Base-by-base conservation (phyloP, 306 rosid species). In the Begonia masoniana region DNA sequence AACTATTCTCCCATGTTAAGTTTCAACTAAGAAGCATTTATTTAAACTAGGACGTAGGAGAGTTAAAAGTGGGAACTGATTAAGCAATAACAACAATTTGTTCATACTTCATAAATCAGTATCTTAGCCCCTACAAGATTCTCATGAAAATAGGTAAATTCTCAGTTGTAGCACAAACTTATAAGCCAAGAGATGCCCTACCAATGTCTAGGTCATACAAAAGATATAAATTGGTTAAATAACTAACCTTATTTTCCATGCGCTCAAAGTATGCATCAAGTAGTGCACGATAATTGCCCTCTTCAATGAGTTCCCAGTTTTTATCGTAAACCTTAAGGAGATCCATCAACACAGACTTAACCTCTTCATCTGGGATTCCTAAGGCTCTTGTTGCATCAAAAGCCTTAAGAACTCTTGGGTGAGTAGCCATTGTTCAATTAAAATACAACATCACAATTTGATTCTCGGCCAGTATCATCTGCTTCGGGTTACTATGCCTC, bases 181-280 rank as follows among this genome's bases (percentile, higher is more conserved):
- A 41, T 14, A 3, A 54, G 41, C 13, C 11, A 51, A 15, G 53
- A 15, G 16, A 5, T 31, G 39, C 39, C 9, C 7, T 31, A 31
- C 2, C 4, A 31, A 31, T 0, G 39, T 31, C 39, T 31, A 50
- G 12, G 9, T 56, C 8, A 4, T 15, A 6, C 11, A 12, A 39
- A 50, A 50, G 19, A 12, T 26, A 36, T n/a, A 31, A 15, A 5
- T 31, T 31, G 9, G 7, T 31, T 31, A 41, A 47, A 58, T 19
- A 26, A 66, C 17, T 17, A 42, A 87, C 96, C 94, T 78, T 71
- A 17, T 67, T 61, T 41, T 82, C 81, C 67, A 69, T 68, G 1
- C 16, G 54, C 63, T 89, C 95, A 69, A 80, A 89, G 68, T 76
- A 85, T 16, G 95, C 82, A 21, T 85, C 94, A 24, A 76, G 4